Evolutionary conservation across 345 rosid species (phyloP), one percentile per base, ranked within the genome.

Genomic region (Pistacia atlantica): DNA sequence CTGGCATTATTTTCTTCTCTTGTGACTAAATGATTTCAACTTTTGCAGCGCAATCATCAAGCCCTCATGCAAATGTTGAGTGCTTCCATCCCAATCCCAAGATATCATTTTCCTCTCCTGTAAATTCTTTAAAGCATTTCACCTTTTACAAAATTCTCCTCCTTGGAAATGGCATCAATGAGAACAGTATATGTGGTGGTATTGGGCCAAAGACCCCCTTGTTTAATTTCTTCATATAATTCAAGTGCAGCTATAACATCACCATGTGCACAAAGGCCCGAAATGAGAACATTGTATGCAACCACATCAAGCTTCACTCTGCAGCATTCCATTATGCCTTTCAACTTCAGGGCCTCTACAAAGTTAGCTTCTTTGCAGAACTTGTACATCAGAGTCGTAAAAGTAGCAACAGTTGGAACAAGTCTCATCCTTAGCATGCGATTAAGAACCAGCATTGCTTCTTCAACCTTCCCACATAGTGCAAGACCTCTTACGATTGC

Each of bases 401-500:
- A 89, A 48, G 90, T 87, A 67, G 97, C 95, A 77, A 89, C 61
- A 42, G 97, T 91, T 20, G 98, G 98, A 85, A 90, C 78, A 59
- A 84, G 75, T 77, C 71, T 76, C 84, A 65, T 69, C 67, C 67
- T 83, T 71, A 93, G 84, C 97, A 93, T 91, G 78, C 59, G 46
- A 71, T 87, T 81, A 73, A 93, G 86, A 70, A 90, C 81, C 72
- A 93, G 71, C 62, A 68, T 80, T 77, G 97, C 91, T 82, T 86
- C 97, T 71, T 91, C 97, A 73, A 89, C 84, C 89, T 91, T 93
- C 45, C 98, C 91, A 69, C 89, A 90, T 71, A 71, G 86, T 20
- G 97, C 97, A 78, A 95, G 89, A 7, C 88, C 98, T 86, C 97
- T 87, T 31, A 93, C 90, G 83, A 92, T 71, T 67, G 98, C 92